These are phyloP conservation scores for Bauhinia variegata DNA, from an alignment of 306 rosid species.

Conservation along the genomic window DNA sequence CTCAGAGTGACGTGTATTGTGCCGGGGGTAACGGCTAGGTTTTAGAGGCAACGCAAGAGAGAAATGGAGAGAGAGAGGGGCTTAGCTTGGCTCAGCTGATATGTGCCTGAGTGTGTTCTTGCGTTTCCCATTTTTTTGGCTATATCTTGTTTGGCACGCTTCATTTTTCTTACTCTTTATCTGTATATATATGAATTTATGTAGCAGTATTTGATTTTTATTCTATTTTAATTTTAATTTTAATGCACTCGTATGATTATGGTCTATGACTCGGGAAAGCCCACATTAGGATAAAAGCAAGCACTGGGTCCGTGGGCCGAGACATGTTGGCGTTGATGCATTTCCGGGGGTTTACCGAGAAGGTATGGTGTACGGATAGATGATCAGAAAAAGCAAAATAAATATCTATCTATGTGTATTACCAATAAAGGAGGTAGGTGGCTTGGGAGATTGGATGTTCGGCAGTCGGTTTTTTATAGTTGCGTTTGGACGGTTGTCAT, in stretches of 20 bases:
- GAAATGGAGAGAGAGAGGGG: too few relatives aligned
- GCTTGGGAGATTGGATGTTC: too few relatives aligned
- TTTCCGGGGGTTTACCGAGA: background rate
- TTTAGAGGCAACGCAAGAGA: background rate
- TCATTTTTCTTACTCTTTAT: background rate
- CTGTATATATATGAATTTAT: background rate
- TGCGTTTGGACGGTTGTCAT: too few relatives aligned
- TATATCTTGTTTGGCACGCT: conserved; percentile 22
- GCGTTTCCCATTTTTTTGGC: background rate
- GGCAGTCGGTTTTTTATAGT: too few relatives aligned
- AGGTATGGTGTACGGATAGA: background rate
- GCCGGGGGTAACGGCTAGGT: background rate
- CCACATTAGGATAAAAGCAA: background rate
- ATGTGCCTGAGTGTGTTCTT: background rate
- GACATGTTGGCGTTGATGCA: conserved; percentile 10
- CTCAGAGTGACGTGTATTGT: background rate
- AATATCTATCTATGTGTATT: too few relatives aligned
- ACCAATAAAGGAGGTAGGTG: too few relatives aligned
- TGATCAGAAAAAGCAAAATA: background rate
- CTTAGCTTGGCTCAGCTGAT: background rate
- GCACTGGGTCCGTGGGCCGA: background rate
- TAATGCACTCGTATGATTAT: background rate
- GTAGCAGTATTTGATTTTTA: too few relatives aligned
- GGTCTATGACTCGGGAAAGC: background rate
- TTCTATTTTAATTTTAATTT: too few relatives aligned